Base-by-base conservation (phyloP, 2,329 filamentous ascomycete species). In the Aspergillus chevalieri region DNA sequence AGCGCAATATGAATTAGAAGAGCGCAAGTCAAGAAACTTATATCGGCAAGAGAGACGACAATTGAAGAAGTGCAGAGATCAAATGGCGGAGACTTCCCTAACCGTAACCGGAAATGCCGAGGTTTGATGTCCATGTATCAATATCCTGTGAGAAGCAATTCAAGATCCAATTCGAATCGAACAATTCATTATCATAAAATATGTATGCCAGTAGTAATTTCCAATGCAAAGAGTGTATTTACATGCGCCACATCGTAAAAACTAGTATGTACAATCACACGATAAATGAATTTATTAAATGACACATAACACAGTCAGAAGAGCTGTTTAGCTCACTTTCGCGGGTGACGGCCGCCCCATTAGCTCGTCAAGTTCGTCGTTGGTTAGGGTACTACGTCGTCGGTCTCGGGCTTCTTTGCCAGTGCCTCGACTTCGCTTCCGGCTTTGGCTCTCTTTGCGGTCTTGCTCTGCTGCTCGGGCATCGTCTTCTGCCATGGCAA, bases 351-450 rank as follows among this genome's bases (percentile, higher is more conserved):
- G 46, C 49, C 62, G 59, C 14, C 67, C 64, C 63, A 72, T 63
- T 47, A 73, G 56, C 50, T 68, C 66, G 15, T 70, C 72, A 42
- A 75, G 58, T 54, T 75, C 73, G 44, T 72, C 69, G 39, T 60
- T 68, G n/a, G 68, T 74, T 21, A 75, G 59, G 24, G 73, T 75
- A 49, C 73, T 75, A 43, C 72, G 64, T 51, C 73, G 64, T 42
- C 65, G 62, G 30, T 61, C 64, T 19, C 60, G 58, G 43, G 61
- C 61, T 46, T 62, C 58, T 47, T 55, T 58, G 46, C 52, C 60
- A 36, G 58, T 60, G 10, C 55, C 59, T 45, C 59, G 66, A 52
- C 55, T 67, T 55, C 66, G 57, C 51, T 70, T 71, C 41, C 65
- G 64, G 49, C 61, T 63, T 47, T 69, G 66, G 28, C 56, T 56